Evolutionary conservation across 2,329 filamentous ascomycete species (phyloP).

Genomic region (Aspergillus ustus): DNA sequence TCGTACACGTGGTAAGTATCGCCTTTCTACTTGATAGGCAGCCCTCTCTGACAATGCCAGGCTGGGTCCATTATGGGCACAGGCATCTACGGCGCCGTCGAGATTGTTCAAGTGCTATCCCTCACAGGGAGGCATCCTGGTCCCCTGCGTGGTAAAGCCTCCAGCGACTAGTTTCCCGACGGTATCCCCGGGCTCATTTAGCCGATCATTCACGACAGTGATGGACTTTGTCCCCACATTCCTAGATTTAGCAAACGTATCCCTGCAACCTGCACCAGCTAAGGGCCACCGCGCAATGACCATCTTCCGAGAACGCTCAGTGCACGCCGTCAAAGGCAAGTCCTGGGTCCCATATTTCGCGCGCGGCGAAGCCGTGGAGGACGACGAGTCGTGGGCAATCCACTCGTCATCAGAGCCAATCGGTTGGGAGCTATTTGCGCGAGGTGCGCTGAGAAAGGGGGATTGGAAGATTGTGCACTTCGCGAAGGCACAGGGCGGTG

Average conservation of each 20-base stretch:
- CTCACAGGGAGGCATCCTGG: constrained; percentile 2
- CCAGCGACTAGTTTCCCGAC: neutral
- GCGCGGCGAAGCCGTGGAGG: neutral
- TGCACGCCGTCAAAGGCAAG: neutral
- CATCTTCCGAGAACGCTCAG: neutral
- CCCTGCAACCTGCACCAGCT: neutral
- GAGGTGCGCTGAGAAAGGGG: neutral
- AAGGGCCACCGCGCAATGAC: neutral
- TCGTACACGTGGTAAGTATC: constrained; percentile 1
- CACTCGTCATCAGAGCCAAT: neutral
- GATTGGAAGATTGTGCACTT: constrained; percentile 6
- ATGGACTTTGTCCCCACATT: constrained; percentile 7
- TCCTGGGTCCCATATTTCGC: constrained; percentile 1
- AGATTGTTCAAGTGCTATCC: constrained; percentile 1
- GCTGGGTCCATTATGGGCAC: constrained; percentile 4
- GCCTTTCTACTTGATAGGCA: no score
- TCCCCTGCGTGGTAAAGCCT: neutral
- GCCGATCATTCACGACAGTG: neutral
- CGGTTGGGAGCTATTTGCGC: constrained; percentile 3
- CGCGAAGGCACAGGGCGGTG: neutral
- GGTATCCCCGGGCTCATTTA: neutral
- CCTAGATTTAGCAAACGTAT: neutral
- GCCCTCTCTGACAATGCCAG: neutral
- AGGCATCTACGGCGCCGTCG: neutral
- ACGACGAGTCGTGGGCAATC: neutral